Percentiles rank a stretch among this genome's conserved stretches.
phyloP scores from a whole-genome alignment of 345 rosid genomes.

The Rhodamnia argentea region DNA sequence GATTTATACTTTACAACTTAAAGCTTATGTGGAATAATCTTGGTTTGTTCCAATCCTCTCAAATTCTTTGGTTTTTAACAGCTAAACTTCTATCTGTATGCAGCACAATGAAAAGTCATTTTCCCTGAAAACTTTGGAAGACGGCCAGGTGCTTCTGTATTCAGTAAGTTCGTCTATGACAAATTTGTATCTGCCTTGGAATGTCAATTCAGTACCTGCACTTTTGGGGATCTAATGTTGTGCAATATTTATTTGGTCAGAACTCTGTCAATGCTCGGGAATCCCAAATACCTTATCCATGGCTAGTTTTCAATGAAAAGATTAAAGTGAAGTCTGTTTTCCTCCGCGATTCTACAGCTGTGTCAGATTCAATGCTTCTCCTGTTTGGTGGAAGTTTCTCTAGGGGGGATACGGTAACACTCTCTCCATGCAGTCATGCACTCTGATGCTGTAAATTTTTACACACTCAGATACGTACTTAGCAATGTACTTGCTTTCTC shows the following conservation, averaged over 20 bases:
- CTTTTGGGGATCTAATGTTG: background rate
- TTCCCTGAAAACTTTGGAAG: conserved; percentile 95
- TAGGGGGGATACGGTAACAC: conserved; percentile 50
- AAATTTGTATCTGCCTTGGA: background rate
- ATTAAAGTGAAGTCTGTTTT: conserved; percentile 84
- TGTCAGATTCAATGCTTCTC: conserved; percentile 71
- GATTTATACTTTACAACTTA: background rate
- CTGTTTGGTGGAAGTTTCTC: conserved; percentile 79
- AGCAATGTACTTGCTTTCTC: background rate
- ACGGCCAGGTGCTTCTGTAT: conserved; percentile 75
- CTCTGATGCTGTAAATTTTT: background rate
- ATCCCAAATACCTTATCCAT: conserved; percentile 66
- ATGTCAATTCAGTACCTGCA: background rate
- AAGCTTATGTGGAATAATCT: background rate
- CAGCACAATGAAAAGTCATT: conserved; percentile 76
- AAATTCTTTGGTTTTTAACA: background rate
- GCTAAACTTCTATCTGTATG: background rate
- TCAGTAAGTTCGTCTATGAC: conserved; percentile 36
- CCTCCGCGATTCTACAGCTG: conserved; percentile 90
- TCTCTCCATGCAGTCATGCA: background rate
- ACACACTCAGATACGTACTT: background rate
- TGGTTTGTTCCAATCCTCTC: background rate
- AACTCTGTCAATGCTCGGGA: conserved; percentile 83
- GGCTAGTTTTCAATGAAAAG: conserved; percentile 94
- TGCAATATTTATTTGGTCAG: conserved; percentile 16